Evolutionary conservation across 805 yeast species (phyloP), one percentile per base, ranked within the genome.

Genomic region (Candida gorgasii): DNA sequence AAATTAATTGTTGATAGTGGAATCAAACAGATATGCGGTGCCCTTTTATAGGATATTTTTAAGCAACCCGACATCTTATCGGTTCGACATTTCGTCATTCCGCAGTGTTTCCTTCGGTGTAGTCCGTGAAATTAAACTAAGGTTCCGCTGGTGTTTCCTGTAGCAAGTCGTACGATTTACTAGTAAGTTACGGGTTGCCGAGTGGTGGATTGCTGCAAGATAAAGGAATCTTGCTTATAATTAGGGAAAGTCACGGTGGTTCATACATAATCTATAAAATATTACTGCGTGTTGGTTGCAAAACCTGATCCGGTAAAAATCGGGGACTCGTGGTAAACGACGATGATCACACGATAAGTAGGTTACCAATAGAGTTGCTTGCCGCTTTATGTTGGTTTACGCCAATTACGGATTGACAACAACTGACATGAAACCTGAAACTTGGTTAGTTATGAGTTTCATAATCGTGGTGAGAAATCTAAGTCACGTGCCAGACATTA

Each of bases 21-120:
- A 4, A 8, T n/a, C 18, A 33, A 5, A 19, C 5, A 19, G 20
- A 33, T 26, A 33, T 33, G 17, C 5, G 5, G 37, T n/a, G 5
- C 37, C 28, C 13, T 34, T 34, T 34, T 34, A 34, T 34, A 34
- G 37, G 37, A 34, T 34, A 34, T 34, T 34, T 20, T 34, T 11
- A 5, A 31, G 35, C 35, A 18, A 31, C 24, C 18, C 24, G 23
- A 18, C 30, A 27, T 27, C 35, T 31, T 31, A 31, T 31, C 35
- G 15, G 35, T 18, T 6, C 9, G 24, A 20, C 24, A 7, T 20
- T 28, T 14, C 8, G 35, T 18, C 35, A 31, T 31, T 31, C 12
- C 12, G 15, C 23, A 8, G 12, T 7, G 8, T 3, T 3, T 9
- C n/a, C n/a, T 31, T 31, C 35, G 35, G 35, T 15, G 35, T 18